These are phyloP conservation scores for Silene conica DNA, from an alignment of 148 eudicot genomes.

Conservation along the genomic window DNA sequence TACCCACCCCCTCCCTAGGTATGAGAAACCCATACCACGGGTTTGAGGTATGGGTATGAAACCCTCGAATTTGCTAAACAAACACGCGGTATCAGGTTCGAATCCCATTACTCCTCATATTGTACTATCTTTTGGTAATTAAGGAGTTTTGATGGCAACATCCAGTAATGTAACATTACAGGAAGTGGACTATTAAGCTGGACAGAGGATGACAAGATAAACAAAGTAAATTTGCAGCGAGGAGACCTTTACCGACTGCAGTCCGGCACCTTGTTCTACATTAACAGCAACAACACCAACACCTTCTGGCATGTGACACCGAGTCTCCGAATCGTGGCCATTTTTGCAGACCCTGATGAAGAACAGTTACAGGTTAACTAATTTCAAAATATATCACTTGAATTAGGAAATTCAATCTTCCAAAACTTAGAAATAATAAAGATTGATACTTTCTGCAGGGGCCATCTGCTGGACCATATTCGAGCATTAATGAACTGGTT, in stretches of 20 bases:
- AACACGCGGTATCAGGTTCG: no score
- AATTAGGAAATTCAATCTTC: no score
- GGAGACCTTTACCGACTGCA: slow-evolving; percentile 57
- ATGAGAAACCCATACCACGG: no score
- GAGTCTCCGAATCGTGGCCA: slow-evolving; percentile 51
- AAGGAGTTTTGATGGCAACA: neutral
- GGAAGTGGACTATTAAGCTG: slow-evolving; percentile 73
- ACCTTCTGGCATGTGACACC: slow-evolving; percentile 28
- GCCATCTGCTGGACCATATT: slow-evolving; percentile 46
- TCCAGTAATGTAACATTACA: slow-evolving; percentile 17
- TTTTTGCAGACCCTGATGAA: slow-evolving; percentile 48
- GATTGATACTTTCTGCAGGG: slow-evolving; percentile 25
- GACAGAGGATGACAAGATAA: slow-evolving; percentile 37
- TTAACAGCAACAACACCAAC: slow-evolving; percentile 33
- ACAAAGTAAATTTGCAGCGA: slow-evolving; percentile 21
- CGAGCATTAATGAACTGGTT: slow-evolving; percentile 54
- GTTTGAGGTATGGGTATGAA: no score
- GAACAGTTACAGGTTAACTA: slow-evolving; percentile 20
- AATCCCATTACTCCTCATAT: no score
- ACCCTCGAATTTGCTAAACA: no score
- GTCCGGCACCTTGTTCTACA: slow-evolving; percentile 53
- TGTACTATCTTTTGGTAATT: neutral
- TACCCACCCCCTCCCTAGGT: no score
- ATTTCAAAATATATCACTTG: no score
- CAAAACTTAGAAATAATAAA: no score